These are phyloP conservation scores for Theobroma cacao DNA, from an alignment of 345 rosid genomes.

Conservation along the genomic window DNA sequence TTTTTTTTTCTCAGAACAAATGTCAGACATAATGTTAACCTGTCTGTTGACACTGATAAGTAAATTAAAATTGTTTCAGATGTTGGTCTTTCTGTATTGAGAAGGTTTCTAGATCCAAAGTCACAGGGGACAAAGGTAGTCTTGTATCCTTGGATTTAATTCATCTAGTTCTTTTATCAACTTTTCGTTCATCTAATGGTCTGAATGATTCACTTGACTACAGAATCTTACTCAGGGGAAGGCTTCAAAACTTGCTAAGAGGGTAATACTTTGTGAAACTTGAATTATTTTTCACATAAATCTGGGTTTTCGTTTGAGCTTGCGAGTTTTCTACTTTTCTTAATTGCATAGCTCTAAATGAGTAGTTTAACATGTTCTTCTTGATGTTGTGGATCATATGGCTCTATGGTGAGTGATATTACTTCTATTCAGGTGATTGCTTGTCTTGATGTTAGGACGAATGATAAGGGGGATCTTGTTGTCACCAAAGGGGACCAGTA, in stretches of 20 bases:
- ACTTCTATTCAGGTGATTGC: conserved; percentile 72
- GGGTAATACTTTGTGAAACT: conserved; percentile 54
- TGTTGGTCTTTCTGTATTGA: conserved; percentile 88
- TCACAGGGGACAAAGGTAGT: conserved; percentile 54
- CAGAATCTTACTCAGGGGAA: conserved; percentile 74
- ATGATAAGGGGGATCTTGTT: conserved; percentile 95
- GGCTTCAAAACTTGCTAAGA: conserved; percentile 86
- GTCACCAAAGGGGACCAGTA: conserved; percentile 98
- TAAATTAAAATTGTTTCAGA: conserved; percentile 50
- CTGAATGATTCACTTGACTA: conserved; percentile 50
- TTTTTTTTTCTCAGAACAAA: background rate
- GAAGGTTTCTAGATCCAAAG: conserved; percentile 72
- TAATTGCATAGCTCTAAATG: background rate
- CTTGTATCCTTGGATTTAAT: conserved; percentile 17
- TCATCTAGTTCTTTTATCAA: conserved; percentile 6
- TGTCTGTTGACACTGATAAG: conserved; percentile 12
- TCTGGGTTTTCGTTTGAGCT: background rate
- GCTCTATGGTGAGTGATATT: background rate
- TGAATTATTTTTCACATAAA: background rate
- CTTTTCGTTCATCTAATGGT: conserved; percentile 40
- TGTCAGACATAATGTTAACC: background rate
- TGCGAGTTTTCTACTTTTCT: background rate
- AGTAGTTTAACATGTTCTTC: background rate
- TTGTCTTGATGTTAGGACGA: conserved; percentile 96
- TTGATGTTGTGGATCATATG: conserved; percentile 12